Percentiles rank a stretch among this genome's conserved stretches.
phyloP scores from a whole-genome alignment of 2,329 filamentous ascomycete species.

The Taxawa tesnikishii region DNA sequence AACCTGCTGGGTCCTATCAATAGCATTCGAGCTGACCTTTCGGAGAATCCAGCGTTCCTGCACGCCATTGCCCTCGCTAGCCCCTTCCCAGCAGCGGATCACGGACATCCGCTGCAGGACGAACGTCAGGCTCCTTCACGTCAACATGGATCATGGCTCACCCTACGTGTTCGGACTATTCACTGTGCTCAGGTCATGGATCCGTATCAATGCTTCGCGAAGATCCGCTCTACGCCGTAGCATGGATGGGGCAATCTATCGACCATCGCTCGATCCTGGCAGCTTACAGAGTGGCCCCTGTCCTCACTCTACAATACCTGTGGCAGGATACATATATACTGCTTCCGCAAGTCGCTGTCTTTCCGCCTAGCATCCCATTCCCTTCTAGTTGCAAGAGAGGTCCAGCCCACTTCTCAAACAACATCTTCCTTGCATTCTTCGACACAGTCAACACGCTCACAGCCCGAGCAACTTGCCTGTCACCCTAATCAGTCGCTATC shows the following conservation, averaged over 20 bases:
- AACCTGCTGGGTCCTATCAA: conserved; percentile 6
- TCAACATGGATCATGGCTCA: conserved; percentile 18
- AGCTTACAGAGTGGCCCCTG: conserved; percentile 6
- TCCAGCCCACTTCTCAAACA: conserved; percentile 9
- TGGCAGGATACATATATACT: conserved; percentile 24
- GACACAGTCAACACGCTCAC: too few relatives aligned
- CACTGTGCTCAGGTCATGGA: conserved; percentile 13
- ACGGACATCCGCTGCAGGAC: conserved; percentile 17
- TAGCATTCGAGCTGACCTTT: conserved; percentile 3
- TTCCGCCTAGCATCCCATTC: conserved; percentile 3
- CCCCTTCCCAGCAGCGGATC: conserved; percentile 6
- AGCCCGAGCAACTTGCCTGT: too few relatives aligned
- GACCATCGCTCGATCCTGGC: conserved; percentile 21
- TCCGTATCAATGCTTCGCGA: conserved; percentile 22
- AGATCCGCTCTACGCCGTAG: conserved; percentile 21
- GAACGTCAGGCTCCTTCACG: conserved; percentile 24
- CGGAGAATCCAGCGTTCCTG: conserved; percentile 5
- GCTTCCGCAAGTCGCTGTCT: conserved; percentile 5
- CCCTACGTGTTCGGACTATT: conserved; percentile 24
- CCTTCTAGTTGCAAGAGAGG: conserved; percentile 6
- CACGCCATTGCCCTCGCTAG: conserved; percentile 7
- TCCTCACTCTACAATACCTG: conserved; percentile 1
- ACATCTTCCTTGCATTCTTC: conserved; percentile 2
- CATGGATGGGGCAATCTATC: conserved; percentile 12
- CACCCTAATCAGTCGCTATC: too few relatives aligned